Evolutionary conservation across 2,329 filamentous ascomycete species (phyloP), one percentile per base, ranked within the genome.

Genomic region (Emergomyces pasteurianus): DNA sequence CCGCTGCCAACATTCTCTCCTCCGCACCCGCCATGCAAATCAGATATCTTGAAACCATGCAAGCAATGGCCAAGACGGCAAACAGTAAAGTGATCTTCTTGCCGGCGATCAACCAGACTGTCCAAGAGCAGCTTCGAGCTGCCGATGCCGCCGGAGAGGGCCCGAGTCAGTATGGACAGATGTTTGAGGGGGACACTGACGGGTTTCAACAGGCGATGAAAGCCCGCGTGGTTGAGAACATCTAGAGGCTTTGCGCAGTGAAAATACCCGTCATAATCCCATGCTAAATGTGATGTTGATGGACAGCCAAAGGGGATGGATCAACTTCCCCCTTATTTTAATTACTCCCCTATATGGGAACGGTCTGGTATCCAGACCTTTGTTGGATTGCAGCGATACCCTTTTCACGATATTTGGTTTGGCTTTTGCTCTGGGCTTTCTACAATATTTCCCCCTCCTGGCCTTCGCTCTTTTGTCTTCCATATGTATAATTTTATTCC

Each of bases 21-120:
- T 90, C 86, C 18, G 92, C 92, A 0, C 94, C 94, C 2, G 94
- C 94, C 67, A 99, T 99, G 94, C 92, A 96, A 78, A 96, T 96
- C 78, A 82, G 92, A 66, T 97, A 97, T 75, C 87, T 99, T 67
- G 94, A 99, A 78, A 92, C 94, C 3, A 97, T 97, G 92, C 94
- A 97, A 75, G 84, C 90, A 49, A 99, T 99, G 92, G 94, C 94
- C 69, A 97, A 96, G 83, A 84, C 85, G 0, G 90, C 91, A 55
- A 95, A 91, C 76, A 83, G 81, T 75, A 95, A 95, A 78, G 88
- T 94, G 69, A 92, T 92, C 68, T 92, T 94, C 81, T 72, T 94
- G 67, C 88, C 88, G 1, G 84, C 80, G 9, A 75, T 79, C 47
- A 83, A 82, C 73, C 83, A 88, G 76, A 85, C 82, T 18, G 68